These are phyloP conservation scores for Glycine soja DNA, from an alignment of 306 rosid genomes.

Conservation along the genomic window DNA sequence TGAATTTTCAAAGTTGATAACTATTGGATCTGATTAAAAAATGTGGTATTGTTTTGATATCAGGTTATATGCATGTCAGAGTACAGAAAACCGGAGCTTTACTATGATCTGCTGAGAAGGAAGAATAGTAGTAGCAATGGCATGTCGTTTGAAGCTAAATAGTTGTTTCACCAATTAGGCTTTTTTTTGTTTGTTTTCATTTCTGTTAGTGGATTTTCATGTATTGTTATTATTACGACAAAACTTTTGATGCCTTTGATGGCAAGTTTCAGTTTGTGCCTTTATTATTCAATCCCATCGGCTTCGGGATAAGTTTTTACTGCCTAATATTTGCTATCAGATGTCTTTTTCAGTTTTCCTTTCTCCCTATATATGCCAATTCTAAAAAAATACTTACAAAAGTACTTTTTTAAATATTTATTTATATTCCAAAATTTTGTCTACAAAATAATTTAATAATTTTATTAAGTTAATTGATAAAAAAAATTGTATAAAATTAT, in stretches of 20 bases:
- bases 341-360: no score
- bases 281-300: no score
- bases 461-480: no score
- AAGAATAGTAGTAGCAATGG: neutral
- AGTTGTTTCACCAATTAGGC: neutral
- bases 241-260: neutral
- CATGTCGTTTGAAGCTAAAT: slow-evolving; percentile 30
- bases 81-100: slow-evolving; percentile 70
- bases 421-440: no score
- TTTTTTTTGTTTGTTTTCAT: neutral
- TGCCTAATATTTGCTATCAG: no score
- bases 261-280: neutral
- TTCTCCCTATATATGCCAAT: no score
- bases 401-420: no score
- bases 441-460: no score
- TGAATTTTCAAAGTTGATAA: neutral
- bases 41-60: slow-evolving; percentile 37
- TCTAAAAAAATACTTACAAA: no score
- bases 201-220: slow-evolving; percentile 16
- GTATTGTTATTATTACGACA: slow-evolving; percentile 1
- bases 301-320: no score
- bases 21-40: neutral
- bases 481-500: no score
- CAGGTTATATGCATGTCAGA: slow-evolving; percentile 65
- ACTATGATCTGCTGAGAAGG: slow-evolving; percentile 62